Evolutionary conservation across 164 flowering plant species (phyloP), one percentile per base, ranked within the genome.

Genomic region (Dillenia suffruticosa): DNA sequence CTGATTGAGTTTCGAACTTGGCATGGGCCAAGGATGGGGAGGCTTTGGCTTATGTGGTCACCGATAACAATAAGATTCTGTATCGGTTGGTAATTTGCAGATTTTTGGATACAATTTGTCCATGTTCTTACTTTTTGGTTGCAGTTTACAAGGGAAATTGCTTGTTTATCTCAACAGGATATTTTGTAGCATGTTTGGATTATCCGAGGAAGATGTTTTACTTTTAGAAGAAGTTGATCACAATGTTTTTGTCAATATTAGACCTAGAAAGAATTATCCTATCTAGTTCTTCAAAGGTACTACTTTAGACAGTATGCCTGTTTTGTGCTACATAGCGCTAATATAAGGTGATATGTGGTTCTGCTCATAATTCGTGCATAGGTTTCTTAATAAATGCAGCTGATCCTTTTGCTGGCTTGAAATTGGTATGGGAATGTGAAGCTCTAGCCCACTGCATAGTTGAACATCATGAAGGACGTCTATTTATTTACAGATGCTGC

Each of bases 1-100:
- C 79, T 12, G 86, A 83, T 54, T 74, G 87, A 10, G 97, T 95
- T 72, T 77, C 96, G 10, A 80, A 79, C 72, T 61, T 95, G 68
- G 96, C 99, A 26, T 95, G 99, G 99, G 89, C 82, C 12, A 92
- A 77, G 74, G 84, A 80, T 70, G 97, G 99, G 46, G 72, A 85
- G 67, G 82, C 90, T 44, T 67, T 95, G 75, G 77, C 89, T 43
- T 95, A 95, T 67, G 82, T 83, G 46, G 90, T 89, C 32, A 94
- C 96, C 8, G 76, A 91, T 76, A 65, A 72, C n/a, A 63, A 84
- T 57, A 88, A 75, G 77, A 82, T 96, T 71, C 99, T 96, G 8
- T 86, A 72, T 68, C 77, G 87, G 97, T 94, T 69, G 46, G 77
- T 68, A n/a, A 58, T 52, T 58, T 48, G 7, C 14, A 10, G 19